phyloP scores from a whole-genome alignment of 192 early-diverging fungal genomes.

The Coemansia sp. region DNA sequence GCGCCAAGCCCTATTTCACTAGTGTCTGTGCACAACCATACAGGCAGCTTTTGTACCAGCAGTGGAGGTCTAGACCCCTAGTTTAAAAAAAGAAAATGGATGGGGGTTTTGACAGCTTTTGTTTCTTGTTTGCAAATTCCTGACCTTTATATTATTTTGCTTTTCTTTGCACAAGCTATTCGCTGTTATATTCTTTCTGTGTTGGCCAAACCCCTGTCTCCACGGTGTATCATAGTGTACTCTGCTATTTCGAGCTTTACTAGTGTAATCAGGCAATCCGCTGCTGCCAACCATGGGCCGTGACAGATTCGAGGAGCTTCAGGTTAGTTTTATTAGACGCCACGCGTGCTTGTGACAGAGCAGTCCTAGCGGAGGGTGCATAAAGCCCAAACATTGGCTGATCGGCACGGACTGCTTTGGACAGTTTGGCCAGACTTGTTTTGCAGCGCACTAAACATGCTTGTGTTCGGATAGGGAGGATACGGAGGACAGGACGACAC shows the following conservation, averaged over 20 bases:
- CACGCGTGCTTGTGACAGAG: neutral
- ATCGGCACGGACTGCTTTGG: neutral
- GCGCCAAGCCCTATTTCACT: neutral
- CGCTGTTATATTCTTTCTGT: neutral
- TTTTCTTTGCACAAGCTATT: neutral
- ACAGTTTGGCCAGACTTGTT: neutral
- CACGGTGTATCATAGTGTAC: conserved; percentile 2
- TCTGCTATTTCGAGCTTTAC: neutral
- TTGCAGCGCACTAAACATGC: neutral
- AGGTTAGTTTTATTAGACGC: conserved; percentile 24
- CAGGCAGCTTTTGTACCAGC: neutral
- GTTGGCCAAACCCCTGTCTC: neutral
- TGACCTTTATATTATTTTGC: neutral
- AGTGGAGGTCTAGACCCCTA: neutral
- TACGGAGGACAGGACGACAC: conserved; percentile 38
- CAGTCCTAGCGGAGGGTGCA: neutral
- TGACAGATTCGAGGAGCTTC: conserved; percentile 53
- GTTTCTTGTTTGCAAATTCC: neutral
- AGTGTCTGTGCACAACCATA: neutral
- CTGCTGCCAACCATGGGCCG: conserved; percentile 35
- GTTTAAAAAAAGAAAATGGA: neutral
- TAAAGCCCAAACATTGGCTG: conserved; percentile 13
- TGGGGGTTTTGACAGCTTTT: neutral
- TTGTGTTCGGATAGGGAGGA: conserved; percentile 24
- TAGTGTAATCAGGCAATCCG: neutral